Evolutionary conservation across 495 filamentous ascomycete genomes (phyloP).

Genomic region (Hyaloscypha bicolor): DNA sequence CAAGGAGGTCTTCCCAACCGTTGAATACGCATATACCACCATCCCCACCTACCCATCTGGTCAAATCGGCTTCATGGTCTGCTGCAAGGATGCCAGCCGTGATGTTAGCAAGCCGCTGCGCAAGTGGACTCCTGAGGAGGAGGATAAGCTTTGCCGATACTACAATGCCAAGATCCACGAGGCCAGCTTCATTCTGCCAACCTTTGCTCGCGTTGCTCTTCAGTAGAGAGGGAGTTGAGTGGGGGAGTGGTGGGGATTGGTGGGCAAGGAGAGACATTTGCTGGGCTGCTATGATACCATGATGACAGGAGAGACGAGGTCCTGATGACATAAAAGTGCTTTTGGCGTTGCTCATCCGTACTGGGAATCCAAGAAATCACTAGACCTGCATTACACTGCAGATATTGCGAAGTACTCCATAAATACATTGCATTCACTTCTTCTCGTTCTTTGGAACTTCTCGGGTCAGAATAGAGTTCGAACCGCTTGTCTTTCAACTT

Average conservation of each 20-base stretch:
- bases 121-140: conserved; percentile 79
- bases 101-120: conserved; percentile 85
- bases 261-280: background rate
- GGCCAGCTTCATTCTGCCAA: conserved; percentile 90
- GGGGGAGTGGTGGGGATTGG: background rate
- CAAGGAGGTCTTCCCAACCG: conserved; percentile 94
- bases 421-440: background rate
- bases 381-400: background rate
- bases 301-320: background rate
- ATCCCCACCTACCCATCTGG: conserved; percentile 99
- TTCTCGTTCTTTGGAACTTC: background rate
- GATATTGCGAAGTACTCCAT: background rate
- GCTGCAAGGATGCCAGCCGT: conserved; percentile 86
- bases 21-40: conserved; percentile 98
- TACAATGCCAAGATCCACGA: conserved; percentile 96
- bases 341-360: background rate
- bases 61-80: conserved; percentile 99
- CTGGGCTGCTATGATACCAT: conserved; percentile 18
- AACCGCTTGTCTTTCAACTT: too few species aligned
- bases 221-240: conserved; percentile 36
- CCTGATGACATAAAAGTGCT: conserved; percentile 1
- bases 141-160: conserved; percentile 89
- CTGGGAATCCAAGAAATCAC: background rate
- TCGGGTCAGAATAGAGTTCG: background rate
- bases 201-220: conserved; percentile 83